Conservation (phyloP, 345 rosid species). For the Citrus unshiu region DNA sequence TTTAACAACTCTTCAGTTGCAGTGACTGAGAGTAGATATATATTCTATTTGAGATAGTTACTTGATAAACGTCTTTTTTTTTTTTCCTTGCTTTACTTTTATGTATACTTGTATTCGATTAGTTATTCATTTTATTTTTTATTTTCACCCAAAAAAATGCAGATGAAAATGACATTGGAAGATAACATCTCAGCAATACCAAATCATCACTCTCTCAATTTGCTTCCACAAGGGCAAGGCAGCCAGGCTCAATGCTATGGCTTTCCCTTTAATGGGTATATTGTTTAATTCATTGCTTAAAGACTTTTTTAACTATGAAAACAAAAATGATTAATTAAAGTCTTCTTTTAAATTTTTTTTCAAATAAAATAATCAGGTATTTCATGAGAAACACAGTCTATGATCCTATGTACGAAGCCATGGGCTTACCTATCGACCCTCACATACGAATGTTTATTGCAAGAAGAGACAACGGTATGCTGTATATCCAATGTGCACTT, state of each 20-base stretch:
- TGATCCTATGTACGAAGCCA: slow-evolving; percentile 35
- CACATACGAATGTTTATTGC: slow-evolving; percentile 31
- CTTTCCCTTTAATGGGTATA: slow-evolving; percentile 1
- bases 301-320: not conserved
- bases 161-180: not conserved
- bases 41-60: too few relatives aligned
- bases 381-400: slow-evolving; percentile 17
- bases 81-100: not conserved
- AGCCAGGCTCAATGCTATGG: not conserved
- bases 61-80: not conserved
- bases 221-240: not conserved
- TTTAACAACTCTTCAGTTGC: too few relatives aligned
- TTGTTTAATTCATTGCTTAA: too few relatives aligned
- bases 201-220: not conserved
- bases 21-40: not conserved
- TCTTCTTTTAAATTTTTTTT: not conserved
- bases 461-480: not conserved
- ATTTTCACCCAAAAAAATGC: not conserved
- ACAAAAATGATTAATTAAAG: not conserved
- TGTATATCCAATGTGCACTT: not conserved
- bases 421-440: slow-evolving; percentile 40
- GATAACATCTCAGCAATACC: not conserved
- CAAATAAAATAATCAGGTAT: slow-evolving; percentile 3
- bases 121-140: not conserved
- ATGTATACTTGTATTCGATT: not conserved